These are phyloP conservation scores for Lactarius deliciosus DNA, from an alignment of 768 basidiomycete genomes.

Conservation along the genomic window DNA sequence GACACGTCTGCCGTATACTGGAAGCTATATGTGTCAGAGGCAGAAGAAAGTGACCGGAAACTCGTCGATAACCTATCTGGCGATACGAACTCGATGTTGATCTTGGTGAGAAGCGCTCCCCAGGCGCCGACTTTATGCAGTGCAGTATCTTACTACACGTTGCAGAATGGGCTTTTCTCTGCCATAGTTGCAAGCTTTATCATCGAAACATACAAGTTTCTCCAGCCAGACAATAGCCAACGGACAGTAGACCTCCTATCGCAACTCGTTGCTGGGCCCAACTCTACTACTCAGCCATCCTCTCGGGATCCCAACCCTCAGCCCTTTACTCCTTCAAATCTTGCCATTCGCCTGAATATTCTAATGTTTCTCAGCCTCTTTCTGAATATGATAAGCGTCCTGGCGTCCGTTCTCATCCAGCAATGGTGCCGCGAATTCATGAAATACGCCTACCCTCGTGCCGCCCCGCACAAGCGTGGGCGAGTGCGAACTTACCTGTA, in stretches of 20 bases:
- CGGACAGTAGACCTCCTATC: conserved; percentile 11
- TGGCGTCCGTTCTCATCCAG: conserved; percentile 22
- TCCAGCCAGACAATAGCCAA: conserved; percentile 17
- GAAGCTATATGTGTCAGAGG: conserved; percentile 24
- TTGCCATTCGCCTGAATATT: conserved; percentile 21
- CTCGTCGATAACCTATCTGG: conserved; percentile 23
- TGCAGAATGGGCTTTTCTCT: conserved; percentile 27
- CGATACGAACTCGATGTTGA: conserved; percentile 27
- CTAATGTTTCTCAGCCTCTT: conserved; percentile 23
- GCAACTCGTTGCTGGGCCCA: conserved; percentile 4
- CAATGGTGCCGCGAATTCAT: conserved; percentile 25
- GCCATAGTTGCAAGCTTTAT: conserved; percentile 28
- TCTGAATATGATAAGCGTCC: conserved; percentile 18
- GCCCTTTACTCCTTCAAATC: conserved; percentile 1
- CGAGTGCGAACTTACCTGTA: conserved; percentile 18
- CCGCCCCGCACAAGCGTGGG: conserved; percentile 15
- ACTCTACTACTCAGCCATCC: background rate
- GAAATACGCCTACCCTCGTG: conserved; percentile 2
- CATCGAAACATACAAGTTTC: conserved; percentile 25
- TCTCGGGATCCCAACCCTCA: background rate
- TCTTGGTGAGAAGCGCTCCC: conserved; percentile 20
- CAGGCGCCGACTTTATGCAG: background rate
- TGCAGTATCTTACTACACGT: background rate
- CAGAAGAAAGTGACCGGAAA: conserved; percentile 19
- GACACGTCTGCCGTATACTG: conserved; percentile 26